phyloP scores from a whole-genome alignment of 1,139 yeast genomes.

The Scheffersomyces parashehatae region DNA sequence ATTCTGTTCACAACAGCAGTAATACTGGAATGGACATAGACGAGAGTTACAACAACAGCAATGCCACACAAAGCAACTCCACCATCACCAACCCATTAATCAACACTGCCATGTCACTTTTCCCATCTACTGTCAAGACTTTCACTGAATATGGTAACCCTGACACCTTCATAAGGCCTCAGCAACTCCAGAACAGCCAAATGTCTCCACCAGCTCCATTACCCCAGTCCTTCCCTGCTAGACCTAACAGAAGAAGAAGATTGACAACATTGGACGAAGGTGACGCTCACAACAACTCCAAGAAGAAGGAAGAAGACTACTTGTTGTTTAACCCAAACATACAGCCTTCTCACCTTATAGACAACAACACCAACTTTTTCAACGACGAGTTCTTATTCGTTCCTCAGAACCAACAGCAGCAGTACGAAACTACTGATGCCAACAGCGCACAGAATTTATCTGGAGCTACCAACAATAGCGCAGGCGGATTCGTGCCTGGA shows the following conservation, averaged over 20 bases:
- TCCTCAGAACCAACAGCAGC: constrained; percentile 16
- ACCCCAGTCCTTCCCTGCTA: constrained; percentile 12
- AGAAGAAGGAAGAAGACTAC: constrained; percentile 36
- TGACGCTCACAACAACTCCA: constrained; percentile 15
- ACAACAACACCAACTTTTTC: constrained; percentile 18
- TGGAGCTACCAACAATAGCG: constrained; percentile 11
- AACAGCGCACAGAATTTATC: constrained; percentile 9
- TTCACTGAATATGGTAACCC: constrained; percentile 43
- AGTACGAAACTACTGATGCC: constrained; percentile 7
- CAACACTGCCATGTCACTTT: constrained; percentile 1
- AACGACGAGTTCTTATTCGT: constrained; percentile 25
- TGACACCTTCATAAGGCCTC: constrained; percentile 23
- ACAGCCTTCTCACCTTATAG: constrained; percentile 43
- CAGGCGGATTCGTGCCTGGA: constrained; percentile 26
- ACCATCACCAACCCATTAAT: too few relatives aligned
- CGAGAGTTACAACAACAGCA: constrained; percentile 1
- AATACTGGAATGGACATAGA: constrained; percentile 12
- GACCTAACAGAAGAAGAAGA: constrained; percentile 30
- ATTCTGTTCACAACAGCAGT: neutral
- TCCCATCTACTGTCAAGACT: constrained; percentile 22
- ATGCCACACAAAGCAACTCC: too few relatives aligned
- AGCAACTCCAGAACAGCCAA: constrained; percentile 14
- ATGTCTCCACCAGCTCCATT: constrained; percentile 11
- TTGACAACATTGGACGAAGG: constrained; percentile 36
- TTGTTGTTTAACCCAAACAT: constrained; percentile 44